Evolutionary conservation across 106 monocot species (phyloP).

Genomic region (Allium fistulosum): DNA sequence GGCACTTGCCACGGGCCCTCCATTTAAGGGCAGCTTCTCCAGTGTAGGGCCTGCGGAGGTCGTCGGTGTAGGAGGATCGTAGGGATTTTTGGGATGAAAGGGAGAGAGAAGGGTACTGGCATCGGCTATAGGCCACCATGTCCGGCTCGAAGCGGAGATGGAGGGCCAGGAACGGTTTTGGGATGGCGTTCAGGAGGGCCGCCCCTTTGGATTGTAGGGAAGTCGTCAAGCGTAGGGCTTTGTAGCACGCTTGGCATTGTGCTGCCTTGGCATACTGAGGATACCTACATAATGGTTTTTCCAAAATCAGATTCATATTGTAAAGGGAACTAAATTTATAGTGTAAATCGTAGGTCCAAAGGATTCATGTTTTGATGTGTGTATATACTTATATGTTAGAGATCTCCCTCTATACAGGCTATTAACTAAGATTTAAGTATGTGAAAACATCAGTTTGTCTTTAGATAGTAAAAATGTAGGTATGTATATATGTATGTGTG

Average conservation of each 20-base stretch:
- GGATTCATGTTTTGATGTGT: too few species aligned
- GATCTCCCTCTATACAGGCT: too few species aligned
- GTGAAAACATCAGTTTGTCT: too few species aligned
- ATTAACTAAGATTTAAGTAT: too few species aligned
- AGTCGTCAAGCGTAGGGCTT: constrained; percentile 61
- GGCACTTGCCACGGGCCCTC: constrained; percentile 91
- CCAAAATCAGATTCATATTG: too few species aligned
- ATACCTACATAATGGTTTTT: constrained; percentile 34
- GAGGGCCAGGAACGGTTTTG: constrained; percentile 83
- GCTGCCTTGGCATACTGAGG: constrained; percentile 65
- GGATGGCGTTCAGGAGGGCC: constrained; percentile 60
- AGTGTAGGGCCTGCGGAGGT: constrained; percentile 38
- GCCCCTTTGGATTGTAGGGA: constrained; percentile 48
- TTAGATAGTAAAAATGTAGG: too few species aligned
- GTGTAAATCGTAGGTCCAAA: too few species aligned
- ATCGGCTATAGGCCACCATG: constrained; percentile 92
- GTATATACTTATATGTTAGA: too few species aligned
- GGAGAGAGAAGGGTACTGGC: constrained; percentile 57
- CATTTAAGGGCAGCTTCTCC: constrained; percentile 55
- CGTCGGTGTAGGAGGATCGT: constrained; percentile 44
- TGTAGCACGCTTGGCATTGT: constrained; percentile 82
- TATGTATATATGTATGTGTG: too few species aligned
- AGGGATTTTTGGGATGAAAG: constrained; percentile 39
- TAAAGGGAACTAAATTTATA: too few species aligned
- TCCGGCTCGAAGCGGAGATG: constrained; percentile 95